Percentiles rank a stretch among this genome's conserved stretches.
Evolutionary conservation across 805 yeast genomes (phyloP).

Genomic region (Spathaspora girioi): DNA sequence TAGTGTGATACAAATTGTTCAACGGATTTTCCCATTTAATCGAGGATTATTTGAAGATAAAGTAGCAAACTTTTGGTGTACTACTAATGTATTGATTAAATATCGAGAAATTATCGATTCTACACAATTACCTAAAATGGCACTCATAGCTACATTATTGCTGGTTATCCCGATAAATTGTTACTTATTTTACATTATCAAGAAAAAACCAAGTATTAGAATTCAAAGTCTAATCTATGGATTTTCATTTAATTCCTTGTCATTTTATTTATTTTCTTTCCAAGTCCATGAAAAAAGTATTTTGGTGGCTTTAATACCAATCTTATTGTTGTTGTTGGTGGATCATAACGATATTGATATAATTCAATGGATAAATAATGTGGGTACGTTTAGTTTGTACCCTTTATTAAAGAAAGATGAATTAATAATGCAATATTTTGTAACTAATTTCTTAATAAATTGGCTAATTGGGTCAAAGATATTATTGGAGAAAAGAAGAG

Average conservation of each 20-base stretch:
- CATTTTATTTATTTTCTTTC: slow-evolving; percentile 85
- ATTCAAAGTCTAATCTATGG: slow-evolving; percentile 49
- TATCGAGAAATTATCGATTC: slow-evolving; percentile 54
- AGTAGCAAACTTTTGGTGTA: slow-evolving; percentile 97
- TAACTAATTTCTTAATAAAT: slow-evolving; percentile 51
- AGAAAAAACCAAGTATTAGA: slow-evolving; percentile 8
- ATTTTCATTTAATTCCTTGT: slow-evolving; percentile 77
- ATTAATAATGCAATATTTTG: slow-evolving; percentile 66
- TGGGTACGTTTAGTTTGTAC: slow-evolving; percentile 81
- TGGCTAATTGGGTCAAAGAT: slow-evolving; percentile 28
- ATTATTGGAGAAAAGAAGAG: slow-evolving; percentile 14
- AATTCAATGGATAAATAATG: slow-evolving; percentile 83
- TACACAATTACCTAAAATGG: slow-evolving; percentile 54
- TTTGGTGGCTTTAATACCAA: slow-evolving; percentile 81
- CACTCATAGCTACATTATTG: slow-evolving; percentile 50
- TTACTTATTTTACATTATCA: slow-evolving; percentile 34
- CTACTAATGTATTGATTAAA: slow-evolving; percentile 76
- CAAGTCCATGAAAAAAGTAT: slow-evolving; percentile 96
- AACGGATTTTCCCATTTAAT: slow-evolving; percentile 84
- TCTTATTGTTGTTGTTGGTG: slow-evolving; percentile 59
- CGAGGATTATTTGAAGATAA: slow-evolving; percentile 96
- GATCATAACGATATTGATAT: slow-evolving; percentile 63
- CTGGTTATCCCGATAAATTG: slow-evolving; percentile 30
- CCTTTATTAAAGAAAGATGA: slow-evolving; percentile 81
- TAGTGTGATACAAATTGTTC: slow-evolving; percentile 43